Percentiles rank a stretch among this genome's conserved stretches.
Evolutionary conservation across 805 yeast species (phyloP).

Genomic region (Kockiozyma suomiensis): DNA sequence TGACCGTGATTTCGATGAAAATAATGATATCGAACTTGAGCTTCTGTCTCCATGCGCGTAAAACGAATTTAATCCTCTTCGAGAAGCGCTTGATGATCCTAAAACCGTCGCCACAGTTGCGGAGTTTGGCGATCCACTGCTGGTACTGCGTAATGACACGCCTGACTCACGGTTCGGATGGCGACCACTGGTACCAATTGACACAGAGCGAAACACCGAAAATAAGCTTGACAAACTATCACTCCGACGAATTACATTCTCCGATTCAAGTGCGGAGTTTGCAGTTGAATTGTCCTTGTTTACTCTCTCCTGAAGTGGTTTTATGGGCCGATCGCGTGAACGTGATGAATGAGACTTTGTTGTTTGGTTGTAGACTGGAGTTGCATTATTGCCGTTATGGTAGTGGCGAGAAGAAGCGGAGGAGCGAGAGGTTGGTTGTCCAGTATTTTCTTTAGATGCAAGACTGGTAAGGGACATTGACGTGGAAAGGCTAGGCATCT

Average conservation of each 20-base stretch:
- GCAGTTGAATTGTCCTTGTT: neutral
- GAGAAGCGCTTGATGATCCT: neutral
- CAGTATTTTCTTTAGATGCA: too few relatives aligned
- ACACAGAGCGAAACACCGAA: conserved; percentile 8
- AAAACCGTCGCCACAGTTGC: neutral
- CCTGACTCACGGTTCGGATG: conserved; percentile 6
- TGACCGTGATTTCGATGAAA: neutral
- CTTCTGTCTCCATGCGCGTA: neutral
- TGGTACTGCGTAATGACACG: neutral
- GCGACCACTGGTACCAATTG: neutral
- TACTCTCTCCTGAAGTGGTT: neutral
- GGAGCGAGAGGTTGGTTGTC: too few relatives aligned
- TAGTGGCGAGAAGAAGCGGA: neutral
- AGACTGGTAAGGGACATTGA: too few relatives aligned
- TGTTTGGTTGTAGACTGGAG: neutral
- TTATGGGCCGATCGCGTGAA: neutral
- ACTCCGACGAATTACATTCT: conserved; percentile 4
- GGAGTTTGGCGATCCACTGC: neutral
- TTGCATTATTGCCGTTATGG: neutral
- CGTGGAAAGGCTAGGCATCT: too few relatives aligned
- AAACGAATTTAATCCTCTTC: neutral
- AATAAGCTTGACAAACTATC: conserved; percentile 12
- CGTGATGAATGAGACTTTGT: neutral
- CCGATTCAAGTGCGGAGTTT: neutral
- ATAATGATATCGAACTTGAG: conserved; percentile 4